phyloP scores from a whole-genome alignment of 1,139 yeast species.

The Suhomyces taliae region DNA sequence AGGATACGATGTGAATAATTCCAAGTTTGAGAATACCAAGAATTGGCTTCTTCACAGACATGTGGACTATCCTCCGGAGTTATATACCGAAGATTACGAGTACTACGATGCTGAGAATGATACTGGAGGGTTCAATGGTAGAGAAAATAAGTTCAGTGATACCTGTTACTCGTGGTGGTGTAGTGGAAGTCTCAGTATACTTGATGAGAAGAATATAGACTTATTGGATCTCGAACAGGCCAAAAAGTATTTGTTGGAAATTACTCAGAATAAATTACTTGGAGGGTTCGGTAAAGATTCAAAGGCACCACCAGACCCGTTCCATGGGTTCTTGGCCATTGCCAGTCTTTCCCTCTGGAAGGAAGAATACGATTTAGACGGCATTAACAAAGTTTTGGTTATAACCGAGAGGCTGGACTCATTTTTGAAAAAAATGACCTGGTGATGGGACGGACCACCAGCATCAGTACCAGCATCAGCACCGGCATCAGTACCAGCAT shows the following conservation, averaged over 20 bases:
- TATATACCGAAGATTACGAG: conserved; percentile 30
- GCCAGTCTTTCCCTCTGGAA: conserved; percentile 54
- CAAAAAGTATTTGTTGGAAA: conserved; percentile 48
- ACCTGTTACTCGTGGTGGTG: conserved; percentile 95
- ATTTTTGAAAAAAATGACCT: conserved; percentile 12
- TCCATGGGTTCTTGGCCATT: conserved; percentile 63
- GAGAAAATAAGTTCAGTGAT: conserved; percentile 81
- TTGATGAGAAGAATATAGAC: conserved; percentile 24
- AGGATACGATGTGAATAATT: conserved; percentile 21
- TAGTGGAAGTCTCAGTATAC: conserved; percentile 55
- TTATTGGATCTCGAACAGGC: conserved; percentile 42
- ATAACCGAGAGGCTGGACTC: conserved; percentile 23
- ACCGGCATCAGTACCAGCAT: not conserved
- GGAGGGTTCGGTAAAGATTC: conserved; percentile 85
- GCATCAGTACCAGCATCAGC: not conserved
- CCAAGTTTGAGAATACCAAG: conserved; percentile 33
- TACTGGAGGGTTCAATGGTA: conserved; percentile 83
- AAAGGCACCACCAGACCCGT: conserved; percentile 65
- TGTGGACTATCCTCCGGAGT: conserved; percentile 34
- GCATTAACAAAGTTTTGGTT: conserved; percentile 19
- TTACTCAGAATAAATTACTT: conserved; percentile 60
- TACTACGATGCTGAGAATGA: conserved; percentile 49
- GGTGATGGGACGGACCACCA: not conserved
- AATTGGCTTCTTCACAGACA: conserved; percentile 70
- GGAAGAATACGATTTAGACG: not conserved